These are phyloP conservation scores for Acaromyces ingoldii DNA, from an alignment of 1,284 basidiomycete species.

Conservation along the genomic window DNA sequence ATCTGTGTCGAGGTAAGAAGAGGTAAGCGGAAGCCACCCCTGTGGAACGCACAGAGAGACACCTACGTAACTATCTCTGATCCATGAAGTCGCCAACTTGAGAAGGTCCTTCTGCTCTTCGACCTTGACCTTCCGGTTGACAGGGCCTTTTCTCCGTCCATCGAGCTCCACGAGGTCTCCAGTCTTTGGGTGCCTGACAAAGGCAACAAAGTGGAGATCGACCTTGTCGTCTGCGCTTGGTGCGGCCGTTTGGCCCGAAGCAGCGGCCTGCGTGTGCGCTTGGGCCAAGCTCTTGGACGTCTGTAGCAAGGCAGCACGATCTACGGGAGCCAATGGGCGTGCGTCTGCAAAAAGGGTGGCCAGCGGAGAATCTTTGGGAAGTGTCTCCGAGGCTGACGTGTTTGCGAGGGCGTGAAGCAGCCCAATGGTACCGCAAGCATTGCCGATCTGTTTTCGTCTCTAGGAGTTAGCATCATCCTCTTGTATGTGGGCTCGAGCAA, in stretches of 20 bases:
- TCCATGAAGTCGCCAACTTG: slow-evolving; percentile 30
- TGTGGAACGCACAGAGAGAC: not conserved
- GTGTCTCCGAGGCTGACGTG: slow-evolving; percentile 24
- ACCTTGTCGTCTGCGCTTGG: slow-evolving; percentile 43
- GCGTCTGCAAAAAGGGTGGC: slow-evolving; percentile 14
- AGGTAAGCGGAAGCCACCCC: not conserved
- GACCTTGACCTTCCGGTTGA: slow-evolving; percentile 21
- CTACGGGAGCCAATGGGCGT: slow-evolving; percentile 7
- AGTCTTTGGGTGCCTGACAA: slow-evolving; percentile 30
- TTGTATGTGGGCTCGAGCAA: too few relatives aligned
- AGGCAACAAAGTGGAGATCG: slow-evolving; percentile 49
- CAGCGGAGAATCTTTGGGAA: slow-evolving; percentile 28
- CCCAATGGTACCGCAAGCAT: slow-evolving; percentile 51
- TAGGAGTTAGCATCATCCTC: too few relatives aligned
- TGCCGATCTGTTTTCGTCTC: too few relatives aligned
- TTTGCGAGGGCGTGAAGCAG: slow-evolving; percentile 49
- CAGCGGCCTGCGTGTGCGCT: slow-evolving; percentile 37
- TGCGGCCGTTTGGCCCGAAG: slow-evolving; percentile 40
- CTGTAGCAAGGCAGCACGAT: slow-evolving; percentile 21
- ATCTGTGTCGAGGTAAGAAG: slow-evolving; percentile 18
- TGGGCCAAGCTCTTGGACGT: slow-evolving; percentile 20
- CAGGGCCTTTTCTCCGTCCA: slow-evolving; percentile 39
- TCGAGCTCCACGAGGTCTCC: slow-evolving; percentile 47
- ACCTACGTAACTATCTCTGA: slow-evolving; percentile 41
- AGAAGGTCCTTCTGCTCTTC: slow-evolving; percentile 13